phyloP scores from a whole-genome alignment of 345 rosid genomes.

The Pugionium dolabratum region DNA sequence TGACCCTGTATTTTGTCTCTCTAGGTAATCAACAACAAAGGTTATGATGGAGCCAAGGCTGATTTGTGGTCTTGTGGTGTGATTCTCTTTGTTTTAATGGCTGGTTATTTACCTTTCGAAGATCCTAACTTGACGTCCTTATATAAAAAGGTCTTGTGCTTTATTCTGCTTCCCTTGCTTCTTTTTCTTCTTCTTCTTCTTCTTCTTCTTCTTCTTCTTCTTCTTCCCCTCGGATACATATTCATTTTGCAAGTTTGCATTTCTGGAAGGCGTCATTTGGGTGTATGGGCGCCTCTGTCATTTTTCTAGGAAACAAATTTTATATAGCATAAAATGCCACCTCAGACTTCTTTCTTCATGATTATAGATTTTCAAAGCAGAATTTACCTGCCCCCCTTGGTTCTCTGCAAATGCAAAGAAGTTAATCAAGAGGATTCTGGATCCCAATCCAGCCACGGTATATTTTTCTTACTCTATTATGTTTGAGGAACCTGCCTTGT shows the following conservation, averaged over 20 bases:
- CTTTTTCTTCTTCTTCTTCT: background rate
- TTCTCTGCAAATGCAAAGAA: too few species aligned
- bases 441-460: constrained; percentile 39
- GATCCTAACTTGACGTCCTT: constrained; percentile 78
- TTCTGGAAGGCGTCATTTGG: background rate
- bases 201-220: background rate
- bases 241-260: constrained; percentile 5
- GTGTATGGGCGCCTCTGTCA: constrained; percentile 21
- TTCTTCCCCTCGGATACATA: background rate
- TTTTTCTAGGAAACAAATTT: background rate
- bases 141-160: constrained; percentile 68
- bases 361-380: too few species aligned
- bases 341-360: too few species aligned
- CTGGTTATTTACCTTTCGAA: constrained; percentile 95
- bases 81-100: constrained; percentile 95
- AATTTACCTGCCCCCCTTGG: too few species aligned
- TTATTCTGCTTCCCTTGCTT: background rate
- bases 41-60: constrained; percentile 96
- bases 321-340: background rate
- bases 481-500: constrained; percentile 7
- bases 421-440: too few species aligned
- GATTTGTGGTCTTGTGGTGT: constrained; percentile 99
- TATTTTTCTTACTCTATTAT: constrained; percentile 22
- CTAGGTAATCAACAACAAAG: constrained; percentile 94
- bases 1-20: constrained; percentile 25